Evolutionary conservation across 371 early-diverging fungal genomes (phyloP), one percentile per base, ranked within the genome.

Genomic region (Circinella minor): DNA sequence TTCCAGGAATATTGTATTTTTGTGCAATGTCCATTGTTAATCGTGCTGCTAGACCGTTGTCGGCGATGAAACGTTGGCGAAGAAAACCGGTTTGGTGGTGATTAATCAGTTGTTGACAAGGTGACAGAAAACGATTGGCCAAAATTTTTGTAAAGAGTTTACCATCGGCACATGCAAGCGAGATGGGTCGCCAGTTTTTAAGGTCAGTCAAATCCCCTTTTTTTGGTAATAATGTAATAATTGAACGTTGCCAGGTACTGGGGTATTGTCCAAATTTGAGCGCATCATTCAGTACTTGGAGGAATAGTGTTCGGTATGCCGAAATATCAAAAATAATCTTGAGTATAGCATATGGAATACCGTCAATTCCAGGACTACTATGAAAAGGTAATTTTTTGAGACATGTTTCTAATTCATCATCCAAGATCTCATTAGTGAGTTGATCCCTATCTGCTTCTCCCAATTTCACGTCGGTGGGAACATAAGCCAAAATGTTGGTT

Each of bases 141-240:
- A 75, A 13, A 1, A 68, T 10, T 15, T 54, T 48, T 5, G 71
- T 74, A 51, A 74, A 74, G 2, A 71, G 3, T 39, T 74, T 74
- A 3, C 68, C 75, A 37, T 71, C 71, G 1, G 60, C 17, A 18
- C 67, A 67, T 9, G 39, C 68, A 68, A 0, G 71, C 37, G 75
- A 71, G 0, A 81, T 69, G 3, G 78, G 78, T 1, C 77, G 57
- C 78, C 81, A 77, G 64, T 77, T 81, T 1, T 34, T 47, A 1
- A 81, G 61, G 1, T 8, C n/a, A 1, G 36, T 27, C 0, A 49
- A 18, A 18, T 73, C 74, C 0, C 76, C 76, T 55, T 74, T 55
- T 79, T 79, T 63, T 36, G n/a, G 68, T 2, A 74, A 4, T 4
- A 51, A 55, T 4, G 65, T 37, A 9, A 67, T 27, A 0, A 39